Evolutionary conservation across 164 flowering plant genomes (phyloP), one percentile per base, ranked within the genome.

Genomic region (Vitis rotundifolia): DNA sequence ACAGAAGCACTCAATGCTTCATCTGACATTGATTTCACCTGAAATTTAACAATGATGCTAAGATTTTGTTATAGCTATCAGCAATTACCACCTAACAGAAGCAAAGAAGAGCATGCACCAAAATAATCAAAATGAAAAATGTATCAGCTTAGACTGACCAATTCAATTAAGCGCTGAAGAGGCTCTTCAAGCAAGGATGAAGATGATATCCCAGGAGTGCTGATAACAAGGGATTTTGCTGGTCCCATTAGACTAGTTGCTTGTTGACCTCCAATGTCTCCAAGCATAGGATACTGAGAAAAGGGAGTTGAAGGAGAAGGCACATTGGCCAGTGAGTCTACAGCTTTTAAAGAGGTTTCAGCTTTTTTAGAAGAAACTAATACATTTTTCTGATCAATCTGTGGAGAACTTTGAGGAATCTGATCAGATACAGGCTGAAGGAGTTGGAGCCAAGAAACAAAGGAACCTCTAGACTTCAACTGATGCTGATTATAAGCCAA

Each of bases 121-220:
- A 37, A 37, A 37, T 37, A 37, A 6, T 37, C 6, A 22, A 37
- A 37, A 6, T 6, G 7, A 3, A 52, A 54, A 71, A 50, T 28
- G 44, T 44, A 71, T 49, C 22, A 19, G 63, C 49, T 62, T 56
- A 7, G 44, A 82, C 94, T 78, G 52, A 94, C 99, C 83, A 68
- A 91, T 89, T 83, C 88, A 16, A 91, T 71, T 63, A 95, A 75
- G 52, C 97, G 94, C 29, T 91, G 94, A 53, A 91, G 71, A 68
- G 98, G 99, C 75, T 87, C 83, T 75, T 93, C 94, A 19, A 90
- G 89, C 75, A 91, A 81, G 47, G 96, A 96, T 18, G 98, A 95
- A 52, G 97, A 93, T 18, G 99, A 89, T 76, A 93, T 90, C 71
- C 97, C 99, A 75, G 97, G 93, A 65, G 96, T 91, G 44, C 89